Conservation (phyloP, 2,329 filamentous ascomycete genomes). For the Trichoderma semiorbis region DNA sequence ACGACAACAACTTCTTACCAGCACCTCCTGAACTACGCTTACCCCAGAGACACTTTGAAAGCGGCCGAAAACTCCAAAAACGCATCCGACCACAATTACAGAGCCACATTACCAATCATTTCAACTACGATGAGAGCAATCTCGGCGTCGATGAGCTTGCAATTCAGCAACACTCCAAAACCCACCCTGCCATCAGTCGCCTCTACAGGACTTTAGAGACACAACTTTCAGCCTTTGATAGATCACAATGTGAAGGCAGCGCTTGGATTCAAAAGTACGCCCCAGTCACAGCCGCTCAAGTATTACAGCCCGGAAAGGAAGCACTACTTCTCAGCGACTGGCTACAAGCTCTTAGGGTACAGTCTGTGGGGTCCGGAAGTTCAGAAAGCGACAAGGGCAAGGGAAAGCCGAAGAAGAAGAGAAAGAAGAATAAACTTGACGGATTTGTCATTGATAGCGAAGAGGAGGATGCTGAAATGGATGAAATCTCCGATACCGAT, state of each 20-base stretch:
- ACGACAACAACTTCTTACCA: conserved; percentile 41
- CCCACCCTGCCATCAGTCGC: conserved; percentile 57
- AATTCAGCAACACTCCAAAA: conserved; percentile 20
- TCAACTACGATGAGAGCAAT: conserved; percentile 19
- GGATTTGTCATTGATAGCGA: conserved; percentile 77
- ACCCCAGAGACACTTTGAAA: conserved; percentile 56
- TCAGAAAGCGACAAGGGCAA: conserved; percentile 32
- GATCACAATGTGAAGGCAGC: conserved; percentile 66
- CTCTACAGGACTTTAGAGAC: conserved; percentile 59
- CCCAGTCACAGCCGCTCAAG: conserved; percentile 63
- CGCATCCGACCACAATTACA: conserved; percentile 47
- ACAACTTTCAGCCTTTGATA: conserved; percentile 75
- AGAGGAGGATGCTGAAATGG: conserved; percentile 67
- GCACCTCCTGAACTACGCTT: conserved; percentile 50
- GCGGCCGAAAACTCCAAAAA: conserved; percentile 50
- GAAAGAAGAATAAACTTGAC: conserved; percentile 71
- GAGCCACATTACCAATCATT: conserved; percentile 23
- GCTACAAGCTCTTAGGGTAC: conserved; percentile 72
- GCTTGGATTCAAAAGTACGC: conserved; percentile 85
- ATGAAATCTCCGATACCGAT: conserved; percentile 63
- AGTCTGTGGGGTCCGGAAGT: conserved; percentile 65
- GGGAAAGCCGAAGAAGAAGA: conserved; percentile 54
- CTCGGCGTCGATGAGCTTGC: conserved; percentile 37
- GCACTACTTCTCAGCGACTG: conserved; percentile 71
- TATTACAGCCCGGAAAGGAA: conserved; percentile 73